These are phyloP conservation scores for Tetramitus jugosus DNA, from an alignment of 208 protist species.

Conservation along the genomic window DNA sequence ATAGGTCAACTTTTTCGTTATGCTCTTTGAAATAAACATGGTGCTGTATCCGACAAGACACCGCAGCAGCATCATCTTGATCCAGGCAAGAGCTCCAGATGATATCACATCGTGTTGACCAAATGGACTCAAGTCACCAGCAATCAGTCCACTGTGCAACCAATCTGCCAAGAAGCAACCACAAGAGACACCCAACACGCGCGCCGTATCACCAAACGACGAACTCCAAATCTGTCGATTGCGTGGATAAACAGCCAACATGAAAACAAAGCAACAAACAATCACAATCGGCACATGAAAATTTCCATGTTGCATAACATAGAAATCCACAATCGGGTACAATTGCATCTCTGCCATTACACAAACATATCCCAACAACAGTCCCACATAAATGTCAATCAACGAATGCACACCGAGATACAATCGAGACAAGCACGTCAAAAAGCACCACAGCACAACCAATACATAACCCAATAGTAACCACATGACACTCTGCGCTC, in stretches of 20 bases:
- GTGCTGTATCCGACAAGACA: not conserved
- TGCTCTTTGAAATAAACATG: not conserved
- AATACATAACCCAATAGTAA: too few species aligned
- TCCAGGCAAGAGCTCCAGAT: not conserved
- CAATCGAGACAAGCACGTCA: not conserved
- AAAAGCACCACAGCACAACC: not conserved
- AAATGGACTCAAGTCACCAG: not conserved
- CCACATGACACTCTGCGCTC: too few species aligned
- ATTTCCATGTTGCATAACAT: not conserved
- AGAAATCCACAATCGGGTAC: not conserved
- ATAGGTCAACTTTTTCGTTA: not conserved
- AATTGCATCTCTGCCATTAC: too few species aligned
- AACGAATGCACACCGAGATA: slow-evolving; percentile 3
- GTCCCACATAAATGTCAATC: not conserved
- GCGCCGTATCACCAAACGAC: not conserved
- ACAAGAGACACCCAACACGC: not conserved
- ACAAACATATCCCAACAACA: too few species aligned
- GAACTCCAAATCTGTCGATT: not conserved
- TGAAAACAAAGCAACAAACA: not conserved
- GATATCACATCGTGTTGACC: not conserved
- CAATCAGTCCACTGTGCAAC: not conserved
- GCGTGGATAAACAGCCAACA: not conserved
- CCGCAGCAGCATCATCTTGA: not conserved
- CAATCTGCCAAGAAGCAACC: too few species aligned
- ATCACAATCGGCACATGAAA: not conserved